A percentile compares a stretch with the other conserved stretches of the same genome.
Conservation (phyloP, 441 rosid genomes). For the Syzygium malaccense region DNA sequence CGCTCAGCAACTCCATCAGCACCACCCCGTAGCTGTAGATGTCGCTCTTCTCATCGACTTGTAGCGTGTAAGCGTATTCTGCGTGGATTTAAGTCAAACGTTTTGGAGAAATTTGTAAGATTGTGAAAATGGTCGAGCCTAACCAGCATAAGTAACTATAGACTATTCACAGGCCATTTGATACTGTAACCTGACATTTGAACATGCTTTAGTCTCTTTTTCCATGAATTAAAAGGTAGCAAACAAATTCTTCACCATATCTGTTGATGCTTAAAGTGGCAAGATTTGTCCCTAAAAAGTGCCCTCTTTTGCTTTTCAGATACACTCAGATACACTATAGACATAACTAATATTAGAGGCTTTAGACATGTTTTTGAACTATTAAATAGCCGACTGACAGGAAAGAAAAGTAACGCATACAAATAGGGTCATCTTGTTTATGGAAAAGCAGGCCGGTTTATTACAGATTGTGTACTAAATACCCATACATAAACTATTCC, state of each 20-base stretch:
- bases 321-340: too few species aligned
- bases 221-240: not conserved
- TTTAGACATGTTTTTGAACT: not conserved
- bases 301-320: not conserved
- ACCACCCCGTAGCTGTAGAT: slow-evolving; percentile 92
- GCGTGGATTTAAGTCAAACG: not conserved
- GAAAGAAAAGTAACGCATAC: not conserved
- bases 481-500: not conserved
- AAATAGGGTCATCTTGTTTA: not conserved
- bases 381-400: not conserved
- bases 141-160: not conserved
- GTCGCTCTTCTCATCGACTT: slow-evolving; percentile 94
- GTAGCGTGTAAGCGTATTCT: slow-evolving; percentile 92
- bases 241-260: not conserved
- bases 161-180: not conserved
- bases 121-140: not conserved
- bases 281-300: not conserved
- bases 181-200: not conserved
- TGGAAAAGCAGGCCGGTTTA: not conserved
- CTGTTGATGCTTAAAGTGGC: not conserved
- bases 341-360: not conserved
- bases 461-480: not conserved
- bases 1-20: slow-evolving; percentile 72
- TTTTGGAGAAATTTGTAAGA: not conserved
- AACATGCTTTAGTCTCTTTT: not conserved